Evolutionary conservation across 305 asterid species (phyloP).

Genomic region (Fraxinus paxiana): DNA sequence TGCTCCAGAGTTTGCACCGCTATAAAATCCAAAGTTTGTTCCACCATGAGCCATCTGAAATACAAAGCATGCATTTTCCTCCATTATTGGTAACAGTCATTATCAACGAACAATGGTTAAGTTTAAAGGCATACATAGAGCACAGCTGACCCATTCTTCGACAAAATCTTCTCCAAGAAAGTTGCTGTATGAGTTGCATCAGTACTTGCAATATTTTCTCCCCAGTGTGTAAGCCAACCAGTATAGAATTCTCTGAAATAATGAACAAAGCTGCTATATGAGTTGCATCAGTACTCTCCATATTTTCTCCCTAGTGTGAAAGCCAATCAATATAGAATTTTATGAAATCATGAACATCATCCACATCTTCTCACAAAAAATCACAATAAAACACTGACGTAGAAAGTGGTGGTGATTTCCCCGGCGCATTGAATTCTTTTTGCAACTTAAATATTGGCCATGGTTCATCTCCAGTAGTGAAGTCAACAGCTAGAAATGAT

Average conservation of each 20-base stretch:
- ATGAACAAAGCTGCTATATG: constrained; percentile 3
- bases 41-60: constrained; percentile 94
- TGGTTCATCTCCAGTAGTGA: constrained; percentile 82
- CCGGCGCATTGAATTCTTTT: constrained; percentile 72
- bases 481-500: constrained; percentile 64
- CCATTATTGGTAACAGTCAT: constrained; percentile 13
- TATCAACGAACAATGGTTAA: constrained; percentile 25
- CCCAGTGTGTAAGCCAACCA: constrained; percentile 98
- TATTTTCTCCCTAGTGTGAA: neutral
- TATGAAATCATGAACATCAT: constrained; percentile 10
- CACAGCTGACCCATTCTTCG: constrained; percentile 81
- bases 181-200: constrained; percentile 66
- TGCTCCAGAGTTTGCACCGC: constrained; percentile 83
- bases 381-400: constrained; percentile 45
- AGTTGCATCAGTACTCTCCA: constrained; percentile 2
- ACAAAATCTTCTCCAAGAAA: constrained; percentile 67
- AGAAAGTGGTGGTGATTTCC: constrained; percentile 92
- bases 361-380: neutral
- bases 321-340: neutral
- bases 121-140: constrained; percentile 62
- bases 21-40: constrained; percentile 85
- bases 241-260: constrained; percentile 79
- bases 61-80: constrained; percentile 17
- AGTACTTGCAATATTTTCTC: constrained; percentile 75
- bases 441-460: constrained; percentile 76